phyloP scores from a whole-genome alignment of 169 alveolate genomes.

The Plasmodium blacklocki region DNA sequence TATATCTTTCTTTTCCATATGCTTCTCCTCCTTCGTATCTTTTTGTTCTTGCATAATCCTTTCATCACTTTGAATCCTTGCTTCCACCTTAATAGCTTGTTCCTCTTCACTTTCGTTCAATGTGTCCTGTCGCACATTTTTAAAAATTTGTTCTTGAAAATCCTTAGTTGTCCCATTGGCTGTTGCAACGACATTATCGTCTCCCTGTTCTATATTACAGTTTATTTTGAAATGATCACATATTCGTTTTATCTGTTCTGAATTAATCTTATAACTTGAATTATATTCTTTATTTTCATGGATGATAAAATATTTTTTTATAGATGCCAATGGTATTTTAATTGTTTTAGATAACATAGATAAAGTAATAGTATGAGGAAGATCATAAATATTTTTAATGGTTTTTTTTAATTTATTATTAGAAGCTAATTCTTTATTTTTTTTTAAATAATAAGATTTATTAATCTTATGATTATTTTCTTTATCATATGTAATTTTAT shows the following conservation, averaged over 20 bases:
- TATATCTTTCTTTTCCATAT: neutral
- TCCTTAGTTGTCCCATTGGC: neutral
- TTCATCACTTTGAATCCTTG: neutral
- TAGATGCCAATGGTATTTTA: slow-evolving; percentile 35
- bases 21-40: neutral
- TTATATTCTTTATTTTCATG: slow-evolving; percentile 46
- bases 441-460: neutral
- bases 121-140: neutral
- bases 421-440: slow-evolving; percentile 3
- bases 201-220: neutral
- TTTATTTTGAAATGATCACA: slow-evolving; percentile 37
- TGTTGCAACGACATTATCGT: neutral
- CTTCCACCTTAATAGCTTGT: neutral
- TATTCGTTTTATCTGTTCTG: slow-evolving; percentile 36
- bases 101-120: neutral
- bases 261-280: slow-evolving; percentile 7
- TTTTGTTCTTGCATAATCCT: neutral
- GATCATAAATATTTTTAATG: neutral
- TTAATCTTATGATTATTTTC: neutral
- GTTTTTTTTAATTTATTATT: slow-evolving; percentile 2
- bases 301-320: slow-evolving; percentile 45
- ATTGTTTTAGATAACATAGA: slow-evolving; percentile 18
- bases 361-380: slow-evolving; percentile 1
- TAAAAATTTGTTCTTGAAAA: neutral
- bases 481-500: neutral